phyloP scores from a whole-genome alignment of 805 yeast genomes.

The Suhomyces prunicola region DNA sequence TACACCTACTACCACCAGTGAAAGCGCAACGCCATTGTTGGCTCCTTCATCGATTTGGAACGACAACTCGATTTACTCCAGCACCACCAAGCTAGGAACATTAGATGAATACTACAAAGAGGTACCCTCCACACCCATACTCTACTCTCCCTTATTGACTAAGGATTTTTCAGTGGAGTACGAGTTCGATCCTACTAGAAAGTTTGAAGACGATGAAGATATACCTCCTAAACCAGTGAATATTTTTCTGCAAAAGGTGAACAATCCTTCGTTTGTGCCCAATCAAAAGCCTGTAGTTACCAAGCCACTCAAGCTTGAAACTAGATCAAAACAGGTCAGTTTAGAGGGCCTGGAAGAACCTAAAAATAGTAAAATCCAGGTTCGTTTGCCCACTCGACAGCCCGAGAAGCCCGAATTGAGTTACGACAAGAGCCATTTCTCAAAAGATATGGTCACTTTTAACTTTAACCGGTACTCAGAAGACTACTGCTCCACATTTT shows the following conservation, averaged over 20 bases:
- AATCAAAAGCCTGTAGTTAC: not conserved
- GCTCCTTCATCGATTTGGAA: conserved; percentile 10
- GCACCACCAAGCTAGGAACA: not conserved
- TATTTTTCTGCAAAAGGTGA: conserved; percentile 13
- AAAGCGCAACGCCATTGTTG: conserved; percentile 9
- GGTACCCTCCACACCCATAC: not conserved
- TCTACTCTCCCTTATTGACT: not conserved
- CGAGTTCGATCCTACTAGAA: conserved; percentile 1
- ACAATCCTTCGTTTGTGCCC: conserved; percentile 17
- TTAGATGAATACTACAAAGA: not conserved
- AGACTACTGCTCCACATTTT: conserved; percentile 29
- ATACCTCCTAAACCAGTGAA: conserved; percentile 2
- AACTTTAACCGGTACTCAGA: conserved; percentile 7
- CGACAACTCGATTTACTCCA: conserved; percentile 2
- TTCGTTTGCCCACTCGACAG: not conserved
- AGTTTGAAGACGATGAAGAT: not conserved
- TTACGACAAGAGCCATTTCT: not conserved
- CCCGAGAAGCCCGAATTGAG: not conserved
- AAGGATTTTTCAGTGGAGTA: conserved; percentile 2
- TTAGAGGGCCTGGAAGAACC: not conserved
- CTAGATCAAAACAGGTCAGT: not conserved
- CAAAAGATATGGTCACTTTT: conserved; percentile 4
- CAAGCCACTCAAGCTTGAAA: not conserved
- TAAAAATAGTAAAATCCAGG: conserved; percentile 4
- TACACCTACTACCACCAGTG: conserved; percentile 3